These are phyloP conservation scores for Retiboletus fuscus DNA, from an alignment of 1,284 basidiomycete species.

Conservation along the genomic window DNA sequence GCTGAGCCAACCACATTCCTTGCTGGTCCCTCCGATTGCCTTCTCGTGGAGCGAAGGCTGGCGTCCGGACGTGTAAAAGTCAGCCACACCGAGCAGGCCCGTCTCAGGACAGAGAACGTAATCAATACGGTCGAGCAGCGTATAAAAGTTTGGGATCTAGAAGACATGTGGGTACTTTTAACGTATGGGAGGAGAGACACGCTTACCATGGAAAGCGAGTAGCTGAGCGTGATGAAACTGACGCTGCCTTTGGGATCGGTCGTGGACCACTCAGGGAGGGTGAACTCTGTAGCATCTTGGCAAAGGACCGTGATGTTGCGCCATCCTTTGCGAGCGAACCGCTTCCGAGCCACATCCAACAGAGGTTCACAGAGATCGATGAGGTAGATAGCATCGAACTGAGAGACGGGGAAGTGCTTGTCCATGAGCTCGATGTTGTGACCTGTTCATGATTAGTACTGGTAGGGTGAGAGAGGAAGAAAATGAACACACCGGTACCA, in stretches of 20 bases:
- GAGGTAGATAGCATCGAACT: conserved; percentile 80
- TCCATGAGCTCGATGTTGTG: conserved; percentile 90
- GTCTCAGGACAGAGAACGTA: conserved; percentile 73
- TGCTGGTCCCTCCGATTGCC: conserved; percentile 77
- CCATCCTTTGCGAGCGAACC: conserved; percentile 79
- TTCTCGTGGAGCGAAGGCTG: conserved; percentile 68
- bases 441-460: conserved; percentile 51
- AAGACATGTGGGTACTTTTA: neutral
- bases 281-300: conserved; percentile 80
- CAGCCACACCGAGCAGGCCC: conserved; percentile 79
- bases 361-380: conserved; percentile 83
- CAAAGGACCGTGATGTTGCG: conserved; percentile 80
- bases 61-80: conserved; percentile 83
- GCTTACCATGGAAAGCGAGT: conserved; percentile 78
- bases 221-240: conserved; percentile 75
- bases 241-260: conserved; percentile 67
- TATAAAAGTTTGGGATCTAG: conserved; percentile 79
- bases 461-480: neutral
- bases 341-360: conserved; percentile 75
- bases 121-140: conserved; percentile 78
- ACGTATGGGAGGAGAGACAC: neutral
- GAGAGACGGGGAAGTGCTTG: conserved; percentile 71
- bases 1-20: conserved; percentile 78
- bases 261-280: conserved; percentile 70
- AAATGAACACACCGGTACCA: conserved; percentile 67